These are phyloP conservation scores for Sarcodon aspratus DNA, from an alignment of 768 basidiomycete genomes.

Conservation along the genomic window DNA sequence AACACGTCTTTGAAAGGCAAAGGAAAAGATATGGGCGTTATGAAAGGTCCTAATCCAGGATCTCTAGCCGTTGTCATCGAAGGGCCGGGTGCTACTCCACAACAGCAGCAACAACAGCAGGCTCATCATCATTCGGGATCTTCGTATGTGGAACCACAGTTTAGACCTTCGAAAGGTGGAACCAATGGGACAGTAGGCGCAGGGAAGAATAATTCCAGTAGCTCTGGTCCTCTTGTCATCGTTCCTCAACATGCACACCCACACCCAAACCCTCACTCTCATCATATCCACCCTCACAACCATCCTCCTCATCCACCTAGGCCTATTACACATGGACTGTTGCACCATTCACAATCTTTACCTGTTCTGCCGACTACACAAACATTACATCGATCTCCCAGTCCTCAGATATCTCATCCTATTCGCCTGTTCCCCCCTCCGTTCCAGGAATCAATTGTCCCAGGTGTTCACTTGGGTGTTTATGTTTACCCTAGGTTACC, in stretches of 20 bases:
- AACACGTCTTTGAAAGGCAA: not conserved
- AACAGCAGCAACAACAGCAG: constrained; percentile 5
- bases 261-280: constrained; percentile 6
- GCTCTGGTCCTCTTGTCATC: not conserved
- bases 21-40: not conserved
- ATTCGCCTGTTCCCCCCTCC: constrained; percentile 8
- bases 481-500: constrained; percentile 47
- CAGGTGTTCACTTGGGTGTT: constrained; percentile 34
- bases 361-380: constrained; percentile 3
- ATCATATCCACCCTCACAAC: constrained; percentile 4
- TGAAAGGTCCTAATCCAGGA: not conserved
- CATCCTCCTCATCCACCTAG: constrained; percentile 1
- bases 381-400: constrained; percentile 2
- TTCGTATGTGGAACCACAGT: not conserved
- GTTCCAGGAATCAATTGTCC: constrained; percentile 7
- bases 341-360: constrained; percentile 3
- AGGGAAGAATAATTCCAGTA: too few relatives aligned
- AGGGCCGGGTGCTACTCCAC: not conserved
- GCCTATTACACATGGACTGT: too few relatives aligned
- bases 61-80: not conserved
- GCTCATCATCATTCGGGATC: not conserved
- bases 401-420: not conserved
- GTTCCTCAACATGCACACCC: constrained; percentile 3
- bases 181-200: not conserved
- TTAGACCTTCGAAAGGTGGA: not conserved